Conservation (phyloP, 2,329 filamentous ascomycete species). For the Elsinoe fawcettii region DNA sequence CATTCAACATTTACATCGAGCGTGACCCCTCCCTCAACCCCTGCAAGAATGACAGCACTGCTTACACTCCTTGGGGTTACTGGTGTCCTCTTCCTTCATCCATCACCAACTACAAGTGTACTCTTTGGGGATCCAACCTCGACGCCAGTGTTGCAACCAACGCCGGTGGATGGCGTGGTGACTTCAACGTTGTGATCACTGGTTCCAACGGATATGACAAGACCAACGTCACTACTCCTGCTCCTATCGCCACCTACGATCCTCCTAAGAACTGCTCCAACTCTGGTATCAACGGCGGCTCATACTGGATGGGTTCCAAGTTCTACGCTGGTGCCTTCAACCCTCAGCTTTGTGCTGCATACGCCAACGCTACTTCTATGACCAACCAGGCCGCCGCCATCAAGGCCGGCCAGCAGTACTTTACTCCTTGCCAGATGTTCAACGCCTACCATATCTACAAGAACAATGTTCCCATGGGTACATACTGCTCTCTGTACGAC, state of each 20-base stretch:
- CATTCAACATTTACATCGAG: slow-evolving; percentile 23
- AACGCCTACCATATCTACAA: slow-evolving; percentile 22
- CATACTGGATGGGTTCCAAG: slow-evolving; percentile 20
- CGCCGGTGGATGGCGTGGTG: slow-evolving; percentile 17
- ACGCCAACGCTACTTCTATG: slow-evolving; percentile 22
- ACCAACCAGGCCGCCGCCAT: slow-evolving; percentile 18
- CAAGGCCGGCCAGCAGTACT: slow-evolving; percentile 14
- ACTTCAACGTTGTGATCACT: slow-evolving; percentile 19
- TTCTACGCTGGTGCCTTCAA: slow-evolving; percentile 26
- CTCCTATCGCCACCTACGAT: slow-evolving; percentile 8
- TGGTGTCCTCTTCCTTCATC: slow-evolving; percentile 23
- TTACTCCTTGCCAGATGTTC: slow-evolving; percentile 21
- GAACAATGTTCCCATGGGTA: slow-evolving; percentile 20
- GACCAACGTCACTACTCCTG: slow-evolving; percentile 16
- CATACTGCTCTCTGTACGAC: slow-evolving; percentile 23
- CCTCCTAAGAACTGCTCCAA: slow-evolving; percentile 15
- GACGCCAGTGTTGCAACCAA: slow-evolving; percentile 18
- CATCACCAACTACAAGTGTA: slow-evolving; percentile 29
- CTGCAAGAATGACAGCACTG: slow-evolving; percentile 18
- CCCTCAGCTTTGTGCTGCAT: slow-evolving; percentile 22
- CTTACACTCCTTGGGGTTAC: slow-evolving; percentile 19
- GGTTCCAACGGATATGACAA: slow-evolving; percentile 21
- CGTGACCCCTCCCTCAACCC: slow-evolving; percentile 22
- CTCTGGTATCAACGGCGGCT: slow-evolving; percentile 9
- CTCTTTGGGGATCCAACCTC: slow-evolving; percentile 26